Evolutionary conservation across 306 rosid genomes (phyloP).

Genomic region (Castanea mollissima): DNA sequence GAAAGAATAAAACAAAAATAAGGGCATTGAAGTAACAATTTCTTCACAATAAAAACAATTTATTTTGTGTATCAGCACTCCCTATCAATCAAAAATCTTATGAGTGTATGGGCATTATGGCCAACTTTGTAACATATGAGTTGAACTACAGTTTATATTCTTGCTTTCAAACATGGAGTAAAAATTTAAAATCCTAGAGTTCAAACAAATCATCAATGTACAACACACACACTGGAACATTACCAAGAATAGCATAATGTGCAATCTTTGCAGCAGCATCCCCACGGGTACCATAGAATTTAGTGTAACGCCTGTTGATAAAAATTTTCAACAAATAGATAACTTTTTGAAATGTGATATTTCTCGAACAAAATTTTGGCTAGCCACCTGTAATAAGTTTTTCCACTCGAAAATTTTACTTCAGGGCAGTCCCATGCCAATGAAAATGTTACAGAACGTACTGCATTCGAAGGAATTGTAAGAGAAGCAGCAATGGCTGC

Average conservation of each 20-base stretch:
- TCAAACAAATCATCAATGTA: background rate
- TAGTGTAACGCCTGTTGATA: conserved; percentile 82
- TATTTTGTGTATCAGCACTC: conserved; percentile 11
- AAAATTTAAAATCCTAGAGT: background rate
- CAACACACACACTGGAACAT: conserved; percentile 9
- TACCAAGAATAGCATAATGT: conserved; percentile 85
- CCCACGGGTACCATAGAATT: conserved; percentile 74
- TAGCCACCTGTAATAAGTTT: conserved; percentile 72
- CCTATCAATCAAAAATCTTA: background rate
- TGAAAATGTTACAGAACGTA: conserved; percentile 76
- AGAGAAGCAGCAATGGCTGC: conserved; percentile 95
- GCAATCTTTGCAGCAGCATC: conserved; percentile 88
- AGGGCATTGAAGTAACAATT: background rate
- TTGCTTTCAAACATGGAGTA: conserved; percentile 11
- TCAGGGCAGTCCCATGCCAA: conserved; percentile 97
- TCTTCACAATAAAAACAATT: too few species aligned
- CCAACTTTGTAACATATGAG: conserved; percentile 11
- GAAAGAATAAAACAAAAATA: background rate
- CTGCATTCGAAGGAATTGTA: conserved; percentile 57
- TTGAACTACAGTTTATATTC: conserved; percentile 9
- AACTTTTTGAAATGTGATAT: conserved; percentile 15
- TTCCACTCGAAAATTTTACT: conserved; percentile 59
- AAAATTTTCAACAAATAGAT: conserved; percentile 26
- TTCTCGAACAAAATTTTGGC: conserved; percentile 17
- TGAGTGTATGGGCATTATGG: conserved; percentile 12